phyloP scores from a whole-genome alignment of 2,329 filamentous ascomycete genomes.

The Fusarium agapanthi region DNA sequence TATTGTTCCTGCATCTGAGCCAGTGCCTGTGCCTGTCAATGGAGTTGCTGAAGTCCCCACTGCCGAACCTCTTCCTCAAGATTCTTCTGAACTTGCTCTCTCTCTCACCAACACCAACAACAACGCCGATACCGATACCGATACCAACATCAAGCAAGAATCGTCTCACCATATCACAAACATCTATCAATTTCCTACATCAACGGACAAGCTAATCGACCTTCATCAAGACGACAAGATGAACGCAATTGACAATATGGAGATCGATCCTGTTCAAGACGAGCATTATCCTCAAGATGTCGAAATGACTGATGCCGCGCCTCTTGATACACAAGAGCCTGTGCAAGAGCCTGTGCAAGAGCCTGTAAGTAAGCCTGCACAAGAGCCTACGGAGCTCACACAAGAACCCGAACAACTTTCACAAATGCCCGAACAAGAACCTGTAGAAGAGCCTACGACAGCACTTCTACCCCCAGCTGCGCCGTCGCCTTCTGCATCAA shows the following conservation, averaged over 20 bases:
- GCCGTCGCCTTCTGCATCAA: neutral
- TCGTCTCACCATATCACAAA: constrained; percentile 7
- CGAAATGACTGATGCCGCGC: constrained; percentile 30
- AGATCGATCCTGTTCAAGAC: constrained; percentile 25
- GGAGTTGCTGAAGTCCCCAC: neutral
- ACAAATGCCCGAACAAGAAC: neutral
- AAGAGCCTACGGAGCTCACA: neutral
- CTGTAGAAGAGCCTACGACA: neutral
- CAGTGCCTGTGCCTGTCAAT: constrained; percentile 17
- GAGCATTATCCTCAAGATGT: constrained; percentile 21
- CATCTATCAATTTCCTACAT: constrained; percentile 2
- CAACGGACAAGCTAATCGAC: constrained; percentile 2
- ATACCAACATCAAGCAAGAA: constrained; percentile 25
- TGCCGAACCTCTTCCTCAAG: constrained; percentile 6
- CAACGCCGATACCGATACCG: neutral
- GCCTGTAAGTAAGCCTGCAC: neutral
- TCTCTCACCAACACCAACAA: constrained; percentile 4
- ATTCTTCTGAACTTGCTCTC: neutral
- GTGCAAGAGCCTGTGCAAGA: neutral
- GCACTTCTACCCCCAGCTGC: neutral
- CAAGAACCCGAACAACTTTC: neutral
- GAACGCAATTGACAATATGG: constrained; percentile 31
- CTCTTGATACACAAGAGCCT: neutral
- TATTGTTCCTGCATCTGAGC: constrained; percentile 4
- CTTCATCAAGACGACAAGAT: constrained; percentile 27